Base-by-base conservation (phyloP, 2,329 filamentous ascomycete species). In the Penicillium brevicompactum region DNA sequence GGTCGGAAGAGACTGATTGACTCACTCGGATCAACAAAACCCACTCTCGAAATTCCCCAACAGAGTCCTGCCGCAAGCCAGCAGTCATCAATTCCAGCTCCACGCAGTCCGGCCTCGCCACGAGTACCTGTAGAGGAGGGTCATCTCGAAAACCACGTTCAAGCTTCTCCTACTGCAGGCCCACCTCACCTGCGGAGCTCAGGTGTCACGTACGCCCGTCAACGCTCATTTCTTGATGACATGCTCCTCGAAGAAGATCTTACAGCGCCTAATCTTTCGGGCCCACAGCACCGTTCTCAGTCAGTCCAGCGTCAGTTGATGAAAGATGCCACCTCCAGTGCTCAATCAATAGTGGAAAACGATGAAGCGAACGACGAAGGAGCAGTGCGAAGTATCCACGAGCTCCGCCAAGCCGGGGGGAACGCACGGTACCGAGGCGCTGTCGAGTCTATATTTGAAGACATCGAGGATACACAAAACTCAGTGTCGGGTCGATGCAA, bases 191-290 rank as follows among this genome's bases (percentile, higher is more conserved):
- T 68, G 11, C 60, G 60, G 49, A 76, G 74, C 2, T 72, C 78
- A 4, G 82, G 74, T 60, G 72, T 84, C 42, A 88, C 85, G 2
- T 88, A 88, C 68, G 81, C 82, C 13, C 79, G 79, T 37, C 77
- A 82, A 59, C 78, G 85, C 44, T 85, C 84, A 2, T 84, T 86
- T 57, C 70, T 87, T n/a, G 77, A 81, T 60, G 83, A 86, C 58
- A 67, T 76, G 43, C 76, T 53, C 42, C 38, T 59, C 13, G 21
- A 60, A 48, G 57, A 54, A 24, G 62, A 57, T 16, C 31, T 47
- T 47, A n/a, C 27, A 45, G 6, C 52, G 62, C 34, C 38, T 8
- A 18, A 45, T 8, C 21, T 50, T 16, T 47, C 34, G 21, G 51
- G 45, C 11, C 31, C 54, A 22, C 45, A 53, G 5, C 49, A 53